Conservation (phyloP, 139 green algal genomes). For the Desmodesmus armatus region DNA sequence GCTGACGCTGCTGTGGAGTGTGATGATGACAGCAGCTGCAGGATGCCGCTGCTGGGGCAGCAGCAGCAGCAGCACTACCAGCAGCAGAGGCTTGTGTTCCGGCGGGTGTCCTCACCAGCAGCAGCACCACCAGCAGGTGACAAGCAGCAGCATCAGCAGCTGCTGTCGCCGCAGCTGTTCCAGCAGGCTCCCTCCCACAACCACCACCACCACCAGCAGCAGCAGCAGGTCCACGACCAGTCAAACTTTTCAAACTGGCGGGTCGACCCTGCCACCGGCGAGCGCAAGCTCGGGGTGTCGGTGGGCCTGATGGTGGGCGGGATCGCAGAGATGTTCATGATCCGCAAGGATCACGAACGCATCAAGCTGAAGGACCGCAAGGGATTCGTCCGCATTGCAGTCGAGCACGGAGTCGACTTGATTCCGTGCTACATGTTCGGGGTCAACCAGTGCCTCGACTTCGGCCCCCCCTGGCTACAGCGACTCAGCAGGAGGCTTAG, state of each 20-base stretch:
- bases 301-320: constrained; percentile 50
- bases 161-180: not conserved
- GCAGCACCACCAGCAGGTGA: not conserved
- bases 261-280: not conserved
- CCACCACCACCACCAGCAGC: not conserved
- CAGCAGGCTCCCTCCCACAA: not conserved
- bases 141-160: not conserved
- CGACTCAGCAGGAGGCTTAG: constrained; percentile 22
- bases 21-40: not conserved
- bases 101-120: not conserved
- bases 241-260: not conserved
- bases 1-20: not conserved
- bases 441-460: constrained; percentile 41
- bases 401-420: constrained; percentile 45
- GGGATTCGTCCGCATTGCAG: constrained; percentile 46
- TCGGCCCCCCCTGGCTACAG: constrained; percentile 48
- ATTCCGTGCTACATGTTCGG: constrained; percentile 51
- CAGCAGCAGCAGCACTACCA: constrained; percentile 8
- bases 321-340: constrained; percentile 56
- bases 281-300: constrained; percentile 17
- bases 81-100: not conserved
- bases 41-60: constrained; percentile 7
- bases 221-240: not conserved
- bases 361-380: constrained; percentile 51
- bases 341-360: constrained; percentile 25